phyloP scores from a whole-genome alignment of 1,284 basidiomycete species.

The Trichosporon coremiiforme region DNA sequence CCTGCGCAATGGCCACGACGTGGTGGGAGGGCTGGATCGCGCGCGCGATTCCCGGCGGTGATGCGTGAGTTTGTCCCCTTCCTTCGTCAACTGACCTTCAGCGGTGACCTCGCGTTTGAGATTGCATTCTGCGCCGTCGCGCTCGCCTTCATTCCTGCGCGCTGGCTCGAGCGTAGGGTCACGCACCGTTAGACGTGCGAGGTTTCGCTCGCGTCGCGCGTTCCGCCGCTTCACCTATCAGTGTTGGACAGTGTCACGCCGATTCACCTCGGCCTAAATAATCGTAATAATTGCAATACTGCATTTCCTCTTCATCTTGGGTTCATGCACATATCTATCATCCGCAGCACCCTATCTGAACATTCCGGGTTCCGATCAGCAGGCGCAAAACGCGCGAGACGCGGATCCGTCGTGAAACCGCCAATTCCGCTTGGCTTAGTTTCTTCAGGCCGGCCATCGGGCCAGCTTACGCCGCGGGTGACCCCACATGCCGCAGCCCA shows the following conservation, averaged over 20 bases:
- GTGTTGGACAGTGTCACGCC: too few relatives aligned
- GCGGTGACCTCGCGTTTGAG: constrained; percentile 49
- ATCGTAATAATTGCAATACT: neutral
- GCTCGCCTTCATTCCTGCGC: constrained; percentile 39
- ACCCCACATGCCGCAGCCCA: neutral
- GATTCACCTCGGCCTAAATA: neutral
- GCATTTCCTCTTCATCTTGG: neutral
- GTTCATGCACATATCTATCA: neutral
- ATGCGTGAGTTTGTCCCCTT: constrained; percentile 36
- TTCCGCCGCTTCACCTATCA: too few relatives aligned
- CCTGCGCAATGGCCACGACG: constrained; percentile 51
- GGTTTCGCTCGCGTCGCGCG: too few relatives aligned
- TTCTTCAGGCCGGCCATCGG: too few relatives aligned
- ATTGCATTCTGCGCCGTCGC: constrained; percentile 35
- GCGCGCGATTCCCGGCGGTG: constrained; percentile 45
- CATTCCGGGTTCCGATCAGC: neutral
- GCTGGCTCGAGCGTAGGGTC: constrained; percentile 50
- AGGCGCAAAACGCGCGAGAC: too few relatives aligned
- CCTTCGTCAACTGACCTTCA: constrained; percentile 20
- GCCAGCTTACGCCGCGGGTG: too few relatives aligned
- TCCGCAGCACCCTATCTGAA: neutral
- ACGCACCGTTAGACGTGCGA: constrained; percentile 40
- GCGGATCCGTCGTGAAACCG: neutral
- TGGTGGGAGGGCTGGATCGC: constrained; percentile 58
- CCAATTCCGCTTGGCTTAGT: neutral